phyloP scores from a whole-genome alignment of 192 early-diverging fungal genomes.

The Dissophora ornata region DNA sequence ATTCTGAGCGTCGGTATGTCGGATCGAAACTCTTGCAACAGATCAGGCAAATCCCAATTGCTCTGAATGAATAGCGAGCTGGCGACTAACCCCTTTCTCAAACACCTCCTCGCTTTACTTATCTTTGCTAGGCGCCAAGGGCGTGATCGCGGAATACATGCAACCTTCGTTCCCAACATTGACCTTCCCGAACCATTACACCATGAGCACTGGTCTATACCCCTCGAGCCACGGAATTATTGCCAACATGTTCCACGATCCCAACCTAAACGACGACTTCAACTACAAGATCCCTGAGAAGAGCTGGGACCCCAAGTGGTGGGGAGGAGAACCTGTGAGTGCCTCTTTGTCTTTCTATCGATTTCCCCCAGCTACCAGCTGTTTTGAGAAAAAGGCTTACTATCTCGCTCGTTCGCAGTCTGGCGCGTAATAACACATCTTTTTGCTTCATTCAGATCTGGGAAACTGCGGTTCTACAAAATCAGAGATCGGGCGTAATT shows the following conservation, averaged over 20 bases:
- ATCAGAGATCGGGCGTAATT: slow-evolving; percentile 73
- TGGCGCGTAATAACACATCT: slow-evolving; percentile 8
- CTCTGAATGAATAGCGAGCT: too few species aligned
- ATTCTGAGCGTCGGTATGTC: slow-evolving; percentile 68
- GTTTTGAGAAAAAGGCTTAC: too few species aligned
- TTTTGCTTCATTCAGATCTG: slow-evolving; percentile 68
- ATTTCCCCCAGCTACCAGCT: too few species aligned
- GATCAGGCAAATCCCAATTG: too few species aligned
- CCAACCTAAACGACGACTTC: slow-evolving; percentile 75
- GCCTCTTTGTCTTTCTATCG: not conserved
- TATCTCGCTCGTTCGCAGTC: too few species aligned
- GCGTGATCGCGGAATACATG: slow-evolving; percentile 71
- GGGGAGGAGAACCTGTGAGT: slow-evolving; percentile 87
- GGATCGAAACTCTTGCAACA: not conserved
- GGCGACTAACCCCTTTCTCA: too few species aligned
- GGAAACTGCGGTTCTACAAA: slow-evolving; percentile 84
- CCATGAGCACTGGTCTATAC: slow-evolving; percentile 91
- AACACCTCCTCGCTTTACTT: too few species aligned
- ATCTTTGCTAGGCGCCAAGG: slow-evolving; percentile 59
- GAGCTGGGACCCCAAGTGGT: slow-evolving; percentile 81
- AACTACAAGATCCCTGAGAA: slow-evolving; percentile 75
- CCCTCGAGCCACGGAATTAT: slow-evolving; percentile 94
- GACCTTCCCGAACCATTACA: slow-evolving; percentile 96
- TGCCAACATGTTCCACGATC: slow-evolving; percentile 85
- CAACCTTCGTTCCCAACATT: slow-evolving; percentile 78